Evolutionary conservation across 495 filamentous ascomycete species (phyloP).

Genomic region (Xylaria acuta): DNA sequence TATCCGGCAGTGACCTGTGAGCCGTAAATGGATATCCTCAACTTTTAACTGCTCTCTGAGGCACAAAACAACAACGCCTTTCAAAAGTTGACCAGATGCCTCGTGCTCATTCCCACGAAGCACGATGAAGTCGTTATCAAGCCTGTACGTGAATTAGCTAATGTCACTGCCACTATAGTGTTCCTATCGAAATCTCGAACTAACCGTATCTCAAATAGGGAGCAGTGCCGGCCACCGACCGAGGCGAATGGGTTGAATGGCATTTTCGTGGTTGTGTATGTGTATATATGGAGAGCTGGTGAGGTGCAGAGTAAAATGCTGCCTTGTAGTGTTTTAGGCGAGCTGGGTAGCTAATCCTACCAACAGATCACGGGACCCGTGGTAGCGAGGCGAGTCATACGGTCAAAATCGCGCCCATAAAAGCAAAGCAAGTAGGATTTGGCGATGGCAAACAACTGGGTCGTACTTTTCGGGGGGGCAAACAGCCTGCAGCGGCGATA

Average conservation of each 20-base stretch:
- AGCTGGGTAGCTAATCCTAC: not conserved
- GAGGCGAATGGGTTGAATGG: constrained; percentile 58
- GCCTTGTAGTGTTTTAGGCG: constrained; percentile 18
- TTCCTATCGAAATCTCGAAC: constrained; percentile 27
- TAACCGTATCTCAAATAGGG: constrained; percentile 63
- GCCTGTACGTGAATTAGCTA: constrained; percentile 52
- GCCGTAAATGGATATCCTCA: constrained; percentile 72
- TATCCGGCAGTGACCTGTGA: constrained; percentile 73
- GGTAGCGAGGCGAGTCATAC: constrained; percentile 18
- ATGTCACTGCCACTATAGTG: not conserved
- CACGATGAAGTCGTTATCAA: constrained; percentile 80
- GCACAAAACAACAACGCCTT: constrained; percentile 77
- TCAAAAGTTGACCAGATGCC: constrained; percentile 74
- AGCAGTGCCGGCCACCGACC: constrained; percentile 49
- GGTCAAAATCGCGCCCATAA: not conserved
- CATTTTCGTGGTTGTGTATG: constrained; percentile 42
- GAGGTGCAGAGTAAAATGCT: constrained; percentile 15
- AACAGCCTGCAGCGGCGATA: constrained; percentile 20
- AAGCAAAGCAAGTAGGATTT: not conserved
- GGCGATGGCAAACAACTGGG: not conserved
- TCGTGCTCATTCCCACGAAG: constrained; percentile 78
- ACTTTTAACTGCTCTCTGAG: constrained; percentile 70
- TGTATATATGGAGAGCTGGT: constrained; percentile 4
- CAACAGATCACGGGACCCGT: constrained; percentile 1
- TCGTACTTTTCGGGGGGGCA: not conserved